These are phyloP conservation scores for Ceratobasidium sp. DNA, from an alignment of 1,284 basidiomycete species.

Conservation along the genomic window DNA sequence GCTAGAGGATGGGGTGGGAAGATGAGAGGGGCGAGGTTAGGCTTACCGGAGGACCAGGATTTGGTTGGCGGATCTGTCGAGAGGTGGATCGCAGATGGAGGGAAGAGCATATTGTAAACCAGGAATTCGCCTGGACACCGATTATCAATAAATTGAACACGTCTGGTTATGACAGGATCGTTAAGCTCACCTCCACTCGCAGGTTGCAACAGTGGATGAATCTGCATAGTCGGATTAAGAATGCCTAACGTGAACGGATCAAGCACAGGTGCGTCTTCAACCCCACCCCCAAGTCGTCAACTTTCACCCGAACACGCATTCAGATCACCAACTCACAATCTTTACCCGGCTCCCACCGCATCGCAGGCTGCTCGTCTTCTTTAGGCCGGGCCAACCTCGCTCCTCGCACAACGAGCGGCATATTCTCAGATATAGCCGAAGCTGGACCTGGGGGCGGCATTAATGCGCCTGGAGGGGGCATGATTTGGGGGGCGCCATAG, in stretches of 20 bases:
- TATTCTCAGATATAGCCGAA: constrained; percentile 37
- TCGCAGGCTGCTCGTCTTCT: constrained; percentile 39
- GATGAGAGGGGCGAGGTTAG: not conserved
- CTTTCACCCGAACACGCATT: not conserved
- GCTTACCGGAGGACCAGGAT: constrained; percentile 49
- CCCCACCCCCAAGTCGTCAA: not conserved
- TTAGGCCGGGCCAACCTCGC: constrained; percentile 28
- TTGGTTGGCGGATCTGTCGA: constrained; percentile 49
- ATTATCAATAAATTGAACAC: not conserved
- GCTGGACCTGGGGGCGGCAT: constrained; percentile 26
- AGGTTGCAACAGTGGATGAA: constrained; percentile 48
- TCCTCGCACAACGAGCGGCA: constrained; percentile 26
- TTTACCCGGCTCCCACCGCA: constrained; percentile 44
- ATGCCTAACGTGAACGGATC: constrained; percentile 47
- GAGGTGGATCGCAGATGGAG: constrained; percentile 48
- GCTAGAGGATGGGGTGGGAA: not conserved
- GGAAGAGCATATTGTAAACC: constrained; percentile 49
- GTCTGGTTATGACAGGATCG: not conserved
- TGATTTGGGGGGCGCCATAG: constrained; percentile 37
- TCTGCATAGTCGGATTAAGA: constrained; percentile 46
- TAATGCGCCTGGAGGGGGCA: constrained; percentile 17
- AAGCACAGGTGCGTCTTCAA: constrained; percentile 48
- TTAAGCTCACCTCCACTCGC: constrained; percentile 34
- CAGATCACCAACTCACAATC: constrained; percentile 12
- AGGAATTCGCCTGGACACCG: constrained; percentile 19